These are phyloP conservation scores for Leccinum griseonigrum DNA, from an alignment of 1,284 basidiomycete species.

Conservation along the genomic window DNA sequence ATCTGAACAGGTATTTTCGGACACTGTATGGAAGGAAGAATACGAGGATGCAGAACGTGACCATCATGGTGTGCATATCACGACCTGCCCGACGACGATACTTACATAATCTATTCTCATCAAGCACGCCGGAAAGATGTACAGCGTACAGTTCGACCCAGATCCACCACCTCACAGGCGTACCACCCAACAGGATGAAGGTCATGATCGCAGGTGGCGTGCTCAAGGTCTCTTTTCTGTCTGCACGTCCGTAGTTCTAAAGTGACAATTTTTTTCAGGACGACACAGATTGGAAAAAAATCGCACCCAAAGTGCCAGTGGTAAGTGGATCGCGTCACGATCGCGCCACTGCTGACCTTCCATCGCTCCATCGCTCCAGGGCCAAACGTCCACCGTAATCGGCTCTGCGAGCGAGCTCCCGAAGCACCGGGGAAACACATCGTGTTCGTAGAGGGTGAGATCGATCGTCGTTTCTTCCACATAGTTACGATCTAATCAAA, in stretches of 20 bases:
- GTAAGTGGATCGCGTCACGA: slow-evolving; percentile 40
- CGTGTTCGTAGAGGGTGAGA: slow-evolving; percentile 77
- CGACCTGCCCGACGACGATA: no score
- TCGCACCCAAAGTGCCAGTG: slow-evolving; percentile 77
- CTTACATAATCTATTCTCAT: slow-evolving; percentile 44
- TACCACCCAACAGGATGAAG: slow-evolving; percentile 92
- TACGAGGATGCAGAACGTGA: slow-evolving; percentile 71
- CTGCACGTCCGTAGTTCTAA: slow-evolving; percentile 10
- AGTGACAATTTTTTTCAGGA: slow-evolving; percentile 50
- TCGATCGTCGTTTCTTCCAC: neutral
- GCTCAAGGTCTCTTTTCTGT: slow-evolving; percentile 64
- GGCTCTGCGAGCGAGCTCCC: slow-evolving; percentile 92
- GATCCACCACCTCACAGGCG: slow-evolving; percentile 77
- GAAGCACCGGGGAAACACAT: slow-evolving; percentile 75
- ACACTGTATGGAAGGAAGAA: slow-evolving; percentile 75
- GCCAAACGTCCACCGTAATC: slow-evolving; percentile 84
- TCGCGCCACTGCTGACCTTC: neutral
- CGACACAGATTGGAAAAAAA: slow-evolving; percentile 81
- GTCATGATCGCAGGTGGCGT: slow-evolving; percentile 96
- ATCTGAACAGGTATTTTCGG: slow-evolving; percentile 71
- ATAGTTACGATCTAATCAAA: slow-evolving; percentile 6
- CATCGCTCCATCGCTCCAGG: slow-evolving; percentile 44
- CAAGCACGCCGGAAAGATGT: slow-evolving; percentile 87
- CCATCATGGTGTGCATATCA: no score
- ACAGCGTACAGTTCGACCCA: slow-evolving; percentile 65